Conservation (phyloP, 73 alveolate species). For the Paraurostyla sp. region DNA sequence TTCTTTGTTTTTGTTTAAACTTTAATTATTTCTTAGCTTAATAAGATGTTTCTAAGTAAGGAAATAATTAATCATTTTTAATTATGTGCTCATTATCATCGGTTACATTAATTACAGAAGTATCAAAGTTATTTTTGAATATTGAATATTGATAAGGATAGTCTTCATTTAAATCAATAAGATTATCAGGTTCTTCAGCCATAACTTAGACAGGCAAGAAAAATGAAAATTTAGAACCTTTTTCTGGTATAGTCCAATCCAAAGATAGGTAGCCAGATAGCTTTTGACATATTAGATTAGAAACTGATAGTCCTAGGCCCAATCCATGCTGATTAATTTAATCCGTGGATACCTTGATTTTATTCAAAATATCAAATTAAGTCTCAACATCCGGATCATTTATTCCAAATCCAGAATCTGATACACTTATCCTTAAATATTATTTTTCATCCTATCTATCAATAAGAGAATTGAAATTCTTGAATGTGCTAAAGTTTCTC, state of each 20-base stretch:
- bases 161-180: neutral
- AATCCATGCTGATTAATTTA: slow-evolving; percentile 3
- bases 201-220: neutral
- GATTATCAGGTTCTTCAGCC: neutral
- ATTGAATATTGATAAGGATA: no score
- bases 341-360: neutral
- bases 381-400: neutral
- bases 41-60: no score
- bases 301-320: slow-evolving; percentile 45
- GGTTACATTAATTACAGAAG: no score
- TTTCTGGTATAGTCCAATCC: neutral
- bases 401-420: slow-evolving; percentile 18
- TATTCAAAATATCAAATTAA: neutral
- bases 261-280: neutral
- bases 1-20: no score
- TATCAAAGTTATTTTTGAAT: no score
- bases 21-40: no score
- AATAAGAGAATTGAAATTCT: no score
- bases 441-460: neutral
- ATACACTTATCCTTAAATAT: neutral
- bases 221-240: slow-evolving; percentile 2
- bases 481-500: neutral
- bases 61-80: no score
- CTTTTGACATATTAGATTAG: neutral
- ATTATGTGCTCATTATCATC: no score